phyloP scores from a whole-genome alignment of 2,329 filamentous ascomycete genomes.

The Didymella pinodella region DNA sequence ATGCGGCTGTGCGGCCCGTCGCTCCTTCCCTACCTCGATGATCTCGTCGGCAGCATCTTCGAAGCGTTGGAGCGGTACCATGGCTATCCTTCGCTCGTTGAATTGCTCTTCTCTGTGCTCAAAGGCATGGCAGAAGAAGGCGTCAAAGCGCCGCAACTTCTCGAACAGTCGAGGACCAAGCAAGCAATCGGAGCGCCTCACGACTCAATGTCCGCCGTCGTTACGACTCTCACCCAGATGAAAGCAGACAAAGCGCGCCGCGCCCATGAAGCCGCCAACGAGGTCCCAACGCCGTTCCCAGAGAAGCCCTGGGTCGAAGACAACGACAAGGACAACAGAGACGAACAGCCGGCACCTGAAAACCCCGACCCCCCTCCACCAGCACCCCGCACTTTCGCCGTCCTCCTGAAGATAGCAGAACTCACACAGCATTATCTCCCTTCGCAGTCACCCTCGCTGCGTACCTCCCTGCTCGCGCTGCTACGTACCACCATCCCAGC shows the following conservation, averaged over 20 bases:
- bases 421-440: constrained; percentile 92
- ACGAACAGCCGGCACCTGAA: constrained; percentile 39
- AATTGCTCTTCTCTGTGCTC: constrained; percentile 82
- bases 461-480: constrained; percentile 79
- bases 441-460: constrained; percentile 79
- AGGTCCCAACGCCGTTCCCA: constrained; percentile 36
- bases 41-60: constrained; percentile 90
- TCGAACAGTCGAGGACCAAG: constrained; percentile 23
- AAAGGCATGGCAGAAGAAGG: constrained; percentile 85
- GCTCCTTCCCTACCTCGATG: constrained; percentile 87
- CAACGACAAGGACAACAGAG: constrained; percentile 43
- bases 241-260: constrained; percentile 37
- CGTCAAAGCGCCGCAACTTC: constrained; percentile 64
- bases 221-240: constrained; percentile 47
- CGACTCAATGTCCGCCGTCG: constrained; percentile 30
- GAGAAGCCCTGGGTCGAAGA: constrained; percentile 46
- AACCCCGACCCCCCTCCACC: constrained; percentile 65
- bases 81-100: constrained; percentile 86
- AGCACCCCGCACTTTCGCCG: constrained; percentile 76
- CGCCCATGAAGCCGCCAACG: constrained; percentile 36
- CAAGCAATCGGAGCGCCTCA: constrained; percentile 3
- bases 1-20: constrained; percentile 82
- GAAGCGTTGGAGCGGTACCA: constrained; percentile 94
- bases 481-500: constrained; percentile 75
- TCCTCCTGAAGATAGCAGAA: constrained; percentile 81